Evolutionary conservation across 2,329 filamentous ascomycete species (phyloP), one percentile per base, ranked within the genome.

Genomic region (Cryphonectria naterciae): DNA sequence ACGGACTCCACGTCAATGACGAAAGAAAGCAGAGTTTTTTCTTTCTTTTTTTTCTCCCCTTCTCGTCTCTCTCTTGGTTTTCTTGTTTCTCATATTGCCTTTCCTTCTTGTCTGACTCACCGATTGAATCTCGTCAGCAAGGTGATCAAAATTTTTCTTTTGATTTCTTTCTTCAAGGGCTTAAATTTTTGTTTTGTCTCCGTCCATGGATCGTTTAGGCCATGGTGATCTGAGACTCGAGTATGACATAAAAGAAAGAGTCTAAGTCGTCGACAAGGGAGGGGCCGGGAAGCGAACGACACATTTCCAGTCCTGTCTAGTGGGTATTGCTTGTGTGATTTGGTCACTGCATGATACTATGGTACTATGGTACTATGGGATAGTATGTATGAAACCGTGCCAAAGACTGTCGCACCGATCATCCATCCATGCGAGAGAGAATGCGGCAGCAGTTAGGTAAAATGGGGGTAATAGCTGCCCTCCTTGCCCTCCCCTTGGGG

Each of bases 401-500:
- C 65, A 15, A 35, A 19, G 49, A 17, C 65, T 32, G 39, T 61
- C 25, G 66, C 39, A 46, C 37, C 28, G 28, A 65, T 41, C 25
- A 22, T 6, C 4, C 46, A 22, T n/a, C 28, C 11, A 60, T 52
- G 54, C 54, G 39, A 11, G 39, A 11, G 39, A 58, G 65, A 7
- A 35, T 13, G 8, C 28, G n/a, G 52, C n/a, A 25, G n/a, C 8
- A 15, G 1, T 68, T 68, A 68, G 66, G 66, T 68, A 68, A 68
- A 61, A 49, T 60, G 56, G 66, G 56, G 56, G 66, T 68, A 68
- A 68, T 62, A 28, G 56, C n/a, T 19, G 6, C 56, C 25, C 39
- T 49, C 39, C 17, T 11, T 49, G 15, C 17, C 43, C 43, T 15
- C 6, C 43, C 46, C n/a, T 10, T 11, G 7, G 1, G 7, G 37